These are phyloP conservation scores for Prunus salicina DNA, from an alignment of 306 rosid genomes.

Conservation along the genomic window DNA sequence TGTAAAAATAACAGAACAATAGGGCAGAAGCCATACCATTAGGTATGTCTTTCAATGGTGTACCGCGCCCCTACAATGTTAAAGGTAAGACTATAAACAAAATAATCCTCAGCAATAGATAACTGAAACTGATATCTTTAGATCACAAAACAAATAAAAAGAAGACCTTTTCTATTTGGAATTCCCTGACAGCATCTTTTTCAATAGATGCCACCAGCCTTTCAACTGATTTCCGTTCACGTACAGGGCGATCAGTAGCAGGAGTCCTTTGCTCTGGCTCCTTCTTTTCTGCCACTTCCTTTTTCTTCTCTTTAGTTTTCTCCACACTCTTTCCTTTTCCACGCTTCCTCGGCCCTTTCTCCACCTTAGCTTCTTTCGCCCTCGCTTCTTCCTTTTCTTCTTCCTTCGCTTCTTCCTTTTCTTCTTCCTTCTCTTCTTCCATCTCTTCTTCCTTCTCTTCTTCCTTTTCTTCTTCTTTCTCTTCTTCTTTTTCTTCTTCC, in stretches of 20 bases:
- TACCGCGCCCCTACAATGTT: conserved; percentile 81
- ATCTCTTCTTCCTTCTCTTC: conserved; percentile 21
- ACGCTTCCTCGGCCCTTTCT: conserved; percentile 48
- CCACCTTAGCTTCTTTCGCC: conserved; percentile 37
- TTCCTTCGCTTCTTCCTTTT: conserved; percentile 17
- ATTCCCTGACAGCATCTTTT: conserved; percentile 65
- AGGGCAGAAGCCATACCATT: conserved; percentile 58
- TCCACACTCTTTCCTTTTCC: conserved; percentile 37
- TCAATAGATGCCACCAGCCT: conserved; percentile 89
- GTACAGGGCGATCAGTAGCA: conserved; percentile 74
- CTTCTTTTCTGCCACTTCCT: conserved; percentile 32
- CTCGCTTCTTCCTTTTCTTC: conserved; percentile 31
- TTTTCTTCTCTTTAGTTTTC: conserved; percentile 48
- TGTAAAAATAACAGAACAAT: not conserved
- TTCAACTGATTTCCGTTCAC: conserved; percentile 95
- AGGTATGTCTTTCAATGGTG: conserved; percentile 90
- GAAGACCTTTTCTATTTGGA: conserved; percentile 79
- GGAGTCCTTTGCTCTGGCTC: conserved; percentile 77
- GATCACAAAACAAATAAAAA: conserved; percentile 6
- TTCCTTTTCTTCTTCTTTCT: conserved; percentile 18
- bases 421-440: conserved; percentile 28
- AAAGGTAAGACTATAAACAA: conserved; percentile 25
- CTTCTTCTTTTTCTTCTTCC: not conserved
- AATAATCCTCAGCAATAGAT: conserved; percentile 16
- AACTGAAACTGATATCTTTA: conserved; percentile 4